Base-by-base conservation (phyloP, 306 rosid genomes). In the Fragaria nilgerrensis region DNA sequence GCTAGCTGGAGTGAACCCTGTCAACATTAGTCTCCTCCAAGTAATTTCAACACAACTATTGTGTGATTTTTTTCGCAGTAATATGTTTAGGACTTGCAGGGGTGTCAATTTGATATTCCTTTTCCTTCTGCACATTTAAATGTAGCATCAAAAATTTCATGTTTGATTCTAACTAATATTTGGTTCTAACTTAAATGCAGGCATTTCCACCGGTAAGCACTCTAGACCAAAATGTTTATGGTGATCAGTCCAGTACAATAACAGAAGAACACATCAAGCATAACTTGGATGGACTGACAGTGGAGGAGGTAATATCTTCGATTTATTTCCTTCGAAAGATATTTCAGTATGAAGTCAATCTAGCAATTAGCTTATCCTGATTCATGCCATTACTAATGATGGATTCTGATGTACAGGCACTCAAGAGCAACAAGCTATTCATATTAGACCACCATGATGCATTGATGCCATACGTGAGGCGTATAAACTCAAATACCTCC, bases 1-100 rank as follows among this genome's bases (percentile, higher is more conserved):
- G 90, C 79, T 88, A 73, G 94, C 92, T 17, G 96, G 96, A 36
- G 88, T 89, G 36, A 86, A 91, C 82, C 96, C 96, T n/a, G 83
- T 80, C 64, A 44, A 75, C 69, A 91, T 91, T 66, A 48, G 41
- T 73, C 82, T 79, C 73, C 91, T 94, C 78, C 77, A 85, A 75
- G 98, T 94, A 91, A 69, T 78, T 47, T 50, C 16, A 20, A 9
- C 20, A 25, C 0, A 1, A 36, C 32, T 65, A 36, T 63, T 27
- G 5, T n/a, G 23, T 72, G 14, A 72, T 20, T 37, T 0, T 75
- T 50, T 14, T 48, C 7, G 44, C 44, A 41, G 44, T 41, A 41
- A 27, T 9, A 41, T 10, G 3, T 44, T 15, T n/a, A 13, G 13
- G 25, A 53, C 25, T 50, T 16, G 55, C 20, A 62, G 5, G 37